Conservation (phyloP, 2,329 filamentous ascomycete genomes). For the Cladosporium sp. region DNA sequence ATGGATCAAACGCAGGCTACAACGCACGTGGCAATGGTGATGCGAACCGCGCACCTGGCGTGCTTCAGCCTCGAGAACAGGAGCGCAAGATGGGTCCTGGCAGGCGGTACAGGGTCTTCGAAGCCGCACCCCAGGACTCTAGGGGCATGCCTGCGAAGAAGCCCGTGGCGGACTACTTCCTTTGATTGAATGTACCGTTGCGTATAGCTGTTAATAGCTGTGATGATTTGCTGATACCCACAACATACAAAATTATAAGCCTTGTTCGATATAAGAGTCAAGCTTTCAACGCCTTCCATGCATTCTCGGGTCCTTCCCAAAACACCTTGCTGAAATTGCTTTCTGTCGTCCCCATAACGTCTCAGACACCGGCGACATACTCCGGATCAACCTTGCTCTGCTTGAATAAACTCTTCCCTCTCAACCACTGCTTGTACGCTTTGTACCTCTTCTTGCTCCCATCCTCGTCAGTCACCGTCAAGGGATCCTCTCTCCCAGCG, state of each 20-base stretch:
- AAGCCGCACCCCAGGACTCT: conserved; percentile 92
- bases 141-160: conserved; percentile 99
- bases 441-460: conserved; percentile 91
- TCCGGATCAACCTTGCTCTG: conserved; percentile 60
- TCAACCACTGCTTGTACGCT: conserved; percentile 90
- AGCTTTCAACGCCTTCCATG: no score
- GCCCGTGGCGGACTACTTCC: conserved; percentile 93
- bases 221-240: conserved; percentile 9
- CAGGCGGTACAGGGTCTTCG: conserved; percentile 88
- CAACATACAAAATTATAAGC: background rate
- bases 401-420: conserved; percentile 93
- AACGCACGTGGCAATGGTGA: conserved; percentile 63
- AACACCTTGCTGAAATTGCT: no score
- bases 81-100: conserved; percentile 64
- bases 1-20: conserved; percentile 55
- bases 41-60: conserved; percentile 42
- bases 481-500: conserved; percentile 70
- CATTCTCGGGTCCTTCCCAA: no score
- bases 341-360: background rate
- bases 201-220: background rate
- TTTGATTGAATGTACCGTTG: conserved; percentile 39
- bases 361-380: conserved; percentile 24
- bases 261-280: no score
- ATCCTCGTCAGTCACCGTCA: conserved; percentile 86
- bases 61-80: conserved; percentile 41